Base-by-base conservation (phyloP, 257 asterid species). In the Nicotiana obtusifolia region DNA sequence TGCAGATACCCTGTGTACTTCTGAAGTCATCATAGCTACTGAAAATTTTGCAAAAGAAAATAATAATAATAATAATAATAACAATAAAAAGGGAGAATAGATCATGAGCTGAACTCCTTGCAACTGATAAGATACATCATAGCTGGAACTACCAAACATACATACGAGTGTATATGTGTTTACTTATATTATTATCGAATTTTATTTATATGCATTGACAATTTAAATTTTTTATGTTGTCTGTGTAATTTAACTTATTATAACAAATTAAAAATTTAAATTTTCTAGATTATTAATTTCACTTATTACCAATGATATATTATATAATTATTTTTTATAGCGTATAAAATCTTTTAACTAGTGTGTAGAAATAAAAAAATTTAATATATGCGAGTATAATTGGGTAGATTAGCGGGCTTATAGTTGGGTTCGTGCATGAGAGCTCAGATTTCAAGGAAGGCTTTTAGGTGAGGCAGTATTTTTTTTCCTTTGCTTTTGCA, bases 391-490 rank as follows among this genome's bases (percentile, higher is more conserved):
- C 11, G 13, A 8, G 49, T 41, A 41, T 9, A 9, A 11, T 41
- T 69, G 41, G 60, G 61, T 47, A 31, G 35, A 47, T 73, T 47
- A 47, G 84, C 52, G 80, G 81, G 54, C 73, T 57, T 19, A 26
- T 31, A 62, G 68, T 24, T 73, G 47, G 49, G 35, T 14, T 56
- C 69, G 76, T 54, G 59, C 56, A 35, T 33, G 79, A 64, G 83
- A 66, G 81, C 89, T 86, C 87, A 76, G 81, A 76, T 87, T 81
- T 86, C 84, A 81, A 82, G 57, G 65, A 44, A 84, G 56, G 81
- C 82, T 73, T 85, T 82, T 75, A 75, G 62, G 37, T 61, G 57
- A 78, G 82, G 77, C 77, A 24, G 10, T 59, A 59, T 37, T 54
- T 53, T 69, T 79, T 20, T 9, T 13, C 81, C 84, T 75, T 24